Evolutionary conservation across 1,139 yeast genomes (phyloP).

Genomic region (Zygosaccharomyces pseudobailii): DNA sequence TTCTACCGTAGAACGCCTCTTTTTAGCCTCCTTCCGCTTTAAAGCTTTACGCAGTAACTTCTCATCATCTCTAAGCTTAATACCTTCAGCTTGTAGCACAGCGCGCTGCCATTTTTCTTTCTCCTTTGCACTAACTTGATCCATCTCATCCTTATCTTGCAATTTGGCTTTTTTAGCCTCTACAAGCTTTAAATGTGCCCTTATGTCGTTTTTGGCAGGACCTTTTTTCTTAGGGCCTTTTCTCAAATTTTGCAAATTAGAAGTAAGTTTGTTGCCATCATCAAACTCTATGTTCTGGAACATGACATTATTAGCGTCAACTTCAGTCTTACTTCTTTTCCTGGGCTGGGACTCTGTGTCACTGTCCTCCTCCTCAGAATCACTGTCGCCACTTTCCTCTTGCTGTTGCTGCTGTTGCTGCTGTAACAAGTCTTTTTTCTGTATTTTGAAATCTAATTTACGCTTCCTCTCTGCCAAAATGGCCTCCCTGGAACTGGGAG

Average conservation of each 20-base stretch:
- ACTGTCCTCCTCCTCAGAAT: conserved; percentile 40
- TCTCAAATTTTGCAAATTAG: conserved; percentile 63
- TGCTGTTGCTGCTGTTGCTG: conserved; percentile 41
- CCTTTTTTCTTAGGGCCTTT: conserved; percentile 62
- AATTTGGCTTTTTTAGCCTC: conserved; percentile 70
- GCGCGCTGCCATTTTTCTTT: conserved; percentile 84
- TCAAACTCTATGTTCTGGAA: conserved; percentile 80
- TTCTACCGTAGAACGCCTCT: conserved; percentile 75
- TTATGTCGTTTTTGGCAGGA: conserved; percentile 78
- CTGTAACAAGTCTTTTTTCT: conserved; percentile 39
- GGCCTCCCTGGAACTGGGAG: conserved; percentile 76
- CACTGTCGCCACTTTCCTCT: conserved; percentile 38
- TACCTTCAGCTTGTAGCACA: conserved; percentile 82
- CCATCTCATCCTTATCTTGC: conserved; percentile 56
- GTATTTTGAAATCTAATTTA: conserved; percentile 37
- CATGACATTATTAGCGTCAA: conserved; percentile 41
- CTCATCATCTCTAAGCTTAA: conserved; percentile 85
- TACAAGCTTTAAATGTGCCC: conserved; percentile 72
- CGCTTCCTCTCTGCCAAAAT: conserved; percentile 55
- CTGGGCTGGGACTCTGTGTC: conserved; percentile 37
- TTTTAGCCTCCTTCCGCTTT: conserved; percentile 73
- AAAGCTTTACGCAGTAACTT: conserved; percentile 78
- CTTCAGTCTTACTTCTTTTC: conserved; percentile 38
- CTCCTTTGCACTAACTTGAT: conserved; percentile 55
- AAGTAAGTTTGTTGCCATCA: conserved; percentile 78